Conservation (phyloP, 805 yeast species). For the Candida endomychidarum region DNA sequence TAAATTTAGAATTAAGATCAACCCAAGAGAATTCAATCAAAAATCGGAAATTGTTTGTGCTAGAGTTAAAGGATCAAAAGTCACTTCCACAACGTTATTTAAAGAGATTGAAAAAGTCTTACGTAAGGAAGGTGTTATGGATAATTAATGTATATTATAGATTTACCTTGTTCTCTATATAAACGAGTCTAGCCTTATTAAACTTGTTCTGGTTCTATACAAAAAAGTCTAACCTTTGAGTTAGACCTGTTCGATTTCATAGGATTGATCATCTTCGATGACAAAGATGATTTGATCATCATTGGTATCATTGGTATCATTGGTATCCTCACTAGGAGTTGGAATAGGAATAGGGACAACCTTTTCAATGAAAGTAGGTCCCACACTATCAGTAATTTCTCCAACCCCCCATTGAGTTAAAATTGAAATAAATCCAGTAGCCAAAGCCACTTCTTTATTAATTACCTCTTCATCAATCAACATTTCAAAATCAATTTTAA, state of each 20-base stretch:
- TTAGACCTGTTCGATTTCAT: conserved; percentile 10
- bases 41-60: conserved; percentile 58
- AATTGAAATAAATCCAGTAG: conserved; percentile 64
- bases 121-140: conserved; percentile 62
- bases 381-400: conserved; percentile 51
- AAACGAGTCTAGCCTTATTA: too few relatives aligned
- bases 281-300: conserved; percentile 27
- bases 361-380: conserved; percentile 42
- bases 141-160: conserved; percentile 12
- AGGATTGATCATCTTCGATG: conserved; percentile 23
- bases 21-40: conserved; percentile 38
- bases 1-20: conserved; percentile 56
- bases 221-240: too few relatives aligned
- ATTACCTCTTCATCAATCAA: conserved; percentile 48
- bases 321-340: too few relatives aligned
- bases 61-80: conserved; percentile 63
- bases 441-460: conserved; percentile 52
- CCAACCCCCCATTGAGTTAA: conserved; percentile 68
- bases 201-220: too few relatives aligned
- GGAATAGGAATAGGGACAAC: conserved; percentile 3
- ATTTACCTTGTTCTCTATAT: background rate
- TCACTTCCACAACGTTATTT: conserved; percentile 58
- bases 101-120: conserved; percentile 65
- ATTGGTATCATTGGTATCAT: too few relatives aligned
- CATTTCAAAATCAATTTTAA: conserved; percentile 60